Conservation (phyloP, 75 land plant genomes). For the Cryptomeria japonica region DNA sequence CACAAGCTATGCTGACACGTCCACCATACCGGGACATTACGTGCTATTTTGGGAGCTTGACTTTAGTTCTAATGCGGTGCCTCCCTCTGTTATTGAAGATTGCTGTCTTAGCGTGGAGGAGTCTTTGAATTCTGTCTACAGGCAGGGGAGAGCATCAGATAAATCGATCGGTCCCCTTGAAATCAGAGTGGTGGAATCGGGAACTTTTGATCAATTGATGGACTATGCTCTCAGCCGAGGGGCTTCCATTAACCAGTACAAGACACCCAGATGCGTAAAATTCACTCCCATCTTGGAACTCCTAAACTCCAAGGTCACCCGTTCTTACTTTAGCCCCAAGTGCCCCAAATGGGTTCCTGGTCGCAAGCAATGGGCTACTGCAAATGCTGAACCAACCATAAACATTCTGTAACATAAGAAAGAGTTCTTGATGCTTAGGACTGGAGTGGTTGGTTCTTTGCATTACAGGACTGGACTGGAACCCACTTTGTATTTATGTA, state of each 20-base stretch:
- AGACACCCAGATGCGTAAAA: slow-evolving; percentile 82
- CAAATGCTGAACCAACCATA: neutral
- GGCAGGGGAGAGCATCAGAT: slow-evolving; percentile 45
- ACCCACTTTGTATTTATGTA: neutral
- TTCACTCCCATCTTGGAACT: slow-evolving; percentile 21
- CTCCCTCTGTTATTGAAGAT: slow-evolving; percentile 11
- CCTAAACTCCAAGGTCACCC: slow-evolving; percentile 18
- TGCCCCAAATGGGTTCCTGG: slow-evolving; percentile 26
- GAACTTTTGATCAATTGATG: slow-evolving; percentile 71
- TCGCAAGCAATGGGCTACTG: slow-evolving; percentile 17
- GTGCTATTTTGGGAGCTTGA: slow-evolving; percentile 76
- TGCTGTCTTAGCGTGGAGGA: slow-evolving; percentile 71
- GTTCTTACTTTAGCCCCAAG: slow-evolving; percentile 19
- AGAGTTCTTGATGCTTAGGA: neutral
- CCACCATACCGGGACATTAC: slow-evolving; percentile 76
- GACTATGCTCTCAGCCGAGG: slow-evolving; percentile 52
- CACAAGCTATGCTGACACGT: slow-evolving; percentile 68
- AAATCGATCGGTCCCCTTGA: slow-evolving; percentile 71
- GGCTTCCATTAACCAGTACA: slow-evolving; percentile 81
- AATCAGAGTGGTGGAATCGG: slow-evolving; percentile 60
- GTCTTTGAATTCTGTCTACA: slow-evolving; percentile 50
- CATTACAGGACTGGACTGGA: neutral
- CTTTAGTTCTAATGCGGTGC: neutral
- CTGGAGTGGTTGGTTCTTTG: neutral
- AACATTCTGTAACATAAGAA: neutral